phyloP scores from a whole-genome alignment of 345 rosid species.

The Eutrema yunnanense region DNA sequence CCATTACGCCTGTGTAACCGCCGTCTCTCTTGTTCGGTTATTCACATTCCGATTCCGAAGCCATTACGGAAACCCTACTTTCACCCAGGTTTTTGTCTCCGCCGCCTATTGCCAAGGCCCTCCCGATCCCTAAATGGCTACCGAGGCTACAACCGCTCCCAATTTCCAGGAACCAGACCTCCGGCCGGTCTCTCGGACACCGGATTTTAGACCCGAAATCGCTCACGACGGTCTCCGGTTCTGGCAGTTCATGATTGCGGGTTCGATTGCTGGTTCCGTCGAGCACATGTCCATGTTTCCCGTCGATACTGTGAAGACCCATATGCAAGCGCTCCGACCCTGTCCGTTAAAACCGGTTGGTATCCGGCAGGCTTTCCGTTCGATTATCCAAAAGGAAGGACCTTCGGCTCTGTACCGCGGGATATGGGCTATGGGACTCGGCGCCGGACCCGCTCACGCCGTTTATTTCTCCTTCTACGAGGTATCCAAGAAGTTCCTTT shows the following conservation, averaged over 20 bases:
- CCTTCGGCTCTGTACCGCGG: constrained; percentile 75
- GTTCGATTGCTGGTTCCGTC: constrained; percentile 86
- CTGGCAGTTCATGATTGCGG: constrained; percentile 96
- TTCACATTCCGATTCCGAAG: not conserved
- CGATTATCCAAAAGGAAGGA: constrained; percentile 65
- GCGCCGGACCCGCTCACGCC: constrained; percentile 98
- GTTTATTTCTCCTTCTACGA: constrained; percentile 91
- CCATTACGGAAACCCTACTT: not conserved
- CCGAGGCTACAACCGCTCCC: constrained; percentile 43
- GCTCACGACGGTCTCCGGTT: constrained; percentile 76
- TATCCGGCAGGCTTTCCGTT: constrained; percentile 63
- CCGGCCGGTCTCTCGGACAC: constrained; percentile 26
- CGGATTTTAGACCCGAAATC: constrained; percentile 45
- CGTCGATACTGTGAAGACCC: constrained; percentile 86
- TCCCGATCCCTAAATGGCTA: constrained; percentile 37
- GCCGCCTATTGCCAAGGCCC: not conserved
- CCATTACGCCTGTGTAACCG: not conserved
- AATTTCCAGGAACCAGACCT: constrained; percentile 39
- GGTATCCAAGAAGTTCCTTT: constrained; percentile 59
- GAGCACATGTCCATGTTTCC: constrained; percentile 99
- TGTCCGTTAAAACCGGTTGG: constrained; percentile 82
- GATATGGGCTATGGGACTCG: constrained; percentile 91
- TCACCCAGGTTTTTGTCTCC: not conserved
- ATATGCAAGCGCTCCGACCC: constrained; percentile 83
- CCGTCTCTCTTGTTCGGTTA: constrained; percentile 12